phyloP scores from a whole-genome alignment of 192 early-diverging fungal genomes.

The Umbelopsis sp. region DNA sequence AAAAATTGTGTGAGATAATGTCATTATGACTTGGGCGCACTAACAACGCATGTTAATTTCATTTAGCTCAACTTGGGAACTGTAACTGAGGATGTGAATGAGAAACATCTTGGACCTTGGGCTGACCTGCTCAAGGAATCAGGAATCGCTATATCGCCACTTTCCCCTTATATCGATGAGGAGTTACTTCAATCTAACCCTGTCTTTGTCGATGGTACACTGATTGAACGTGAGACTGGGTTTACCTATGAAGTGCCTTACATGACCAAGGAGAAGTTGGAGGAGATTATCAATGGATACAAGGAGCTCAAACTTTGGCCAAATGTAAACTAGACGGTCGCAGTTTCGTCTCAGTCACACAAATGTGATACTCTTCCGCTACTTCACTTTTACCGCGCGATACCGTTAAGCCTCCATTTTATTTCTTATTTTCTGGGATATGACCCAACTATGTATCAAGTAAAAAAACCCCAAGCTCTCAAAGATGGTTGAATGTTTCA shows the following conservation, averaged over 20 bases:
- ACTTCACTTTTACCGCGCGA: too few relatives aligned
- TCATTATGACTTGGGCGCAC: neutral
- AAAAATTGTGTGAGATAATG: too few relatives aligned
- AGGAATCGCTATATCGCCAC: conserved; percentile 75
- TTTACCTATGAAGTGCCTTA: conserved; percentile 71
- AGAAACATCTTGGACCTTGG: conserved; percentile 93
- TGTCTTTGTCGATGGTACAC: conserved; percentile 80
- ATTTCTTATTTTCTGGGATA: too few relatives aligned
- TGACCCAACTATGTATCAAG: too few relatives aligned
- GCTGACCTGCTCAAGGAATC: conserved; percentile 75
- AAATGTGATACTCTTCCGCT: too few relatives aligned
- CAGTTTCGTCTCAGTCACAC: too few relatives aligned
- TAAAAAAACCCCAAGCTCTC: too few relatives aligned
- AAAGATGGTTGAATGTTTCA: too few relatives aligned
- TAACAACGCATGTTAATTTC: neutral
- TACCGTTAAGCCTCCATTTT: too few relatives aligned
- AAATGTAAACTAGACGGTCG: conserved; percentile 19
- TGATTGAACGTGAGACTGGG: conserved; percentile 69
- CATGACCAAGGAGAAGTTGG: conserved; percentile 66
- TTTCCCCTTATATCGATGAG: conserved; percentile 93
- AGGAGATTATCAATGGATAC: conserved; percentile 80
- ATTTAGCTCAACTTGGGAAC: conserved; percentile 77
- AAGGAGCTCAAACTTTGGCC: conserved; percentile 87
- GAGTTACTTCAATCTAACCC: conserved; percentile 89
- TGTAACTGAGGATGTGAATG: conserved; percentile 84